These are phyloP conservation scores for Polygonum maritimum DNA, from an alignment of 148 eudicot genomes.

Conservation along the genomic window DNA sequence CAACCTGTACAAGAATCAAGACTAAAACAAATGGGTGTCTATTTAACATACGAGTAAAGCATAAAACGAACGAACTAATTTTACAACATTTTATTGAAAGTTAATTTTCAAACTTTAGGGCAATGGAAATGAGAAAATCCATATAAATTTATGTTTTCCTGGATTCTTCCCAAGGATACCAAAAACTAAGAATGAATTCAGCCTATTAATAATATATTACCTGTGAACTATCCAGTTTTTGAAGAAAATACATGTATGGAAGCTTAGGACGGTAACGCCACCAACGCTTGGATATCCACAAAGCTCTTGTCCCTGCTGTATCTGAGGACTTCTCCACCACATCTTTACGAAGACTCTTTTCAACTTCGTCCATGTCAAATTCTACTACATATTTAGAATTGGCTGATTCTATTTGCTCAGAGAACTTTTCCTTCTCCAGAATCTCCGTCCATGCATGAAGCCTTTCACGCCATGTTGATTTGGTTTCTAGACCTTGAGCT, in stretches of 20 bases:
- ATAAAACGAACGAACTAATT: background rate
- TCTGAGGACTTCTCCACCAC: conserved; percentile 53
- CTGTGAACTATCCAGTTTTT: conserved; percentile 84
- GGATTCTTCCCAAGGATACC: background rate
- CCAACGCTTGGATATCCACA: conserved; percentile 98
- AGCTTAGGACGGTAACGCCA: conserved; percentile 98
- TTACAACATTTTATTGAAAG: background rate
- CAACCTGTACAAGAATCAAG: conserved; percentile 49
- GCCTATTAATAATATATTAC: conserved; percentile 22
- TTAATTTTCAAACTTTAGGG: background rate
- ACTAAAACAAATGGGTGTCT: conserved; percentile 3
- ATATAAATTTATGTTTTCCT: background rate
- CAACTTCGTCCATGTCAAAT: conserved; percentile 96
- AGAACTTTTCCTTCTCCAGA: conserved; percentile 64
- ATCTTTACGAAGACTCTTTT: conserved; percentile 79
- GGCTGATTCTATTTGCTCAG: conserved; percentile 53
- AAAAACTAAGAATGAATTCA: conserved; percentile 5
- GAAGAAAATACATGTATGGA: conserved; percentile 89
- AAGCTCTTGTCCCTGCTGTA: conserved; percentile 52
- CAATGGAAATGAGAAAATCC: background rate
- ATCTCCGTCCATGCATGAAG: conserved; percentile 66
- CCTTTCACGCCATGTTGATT: conserved; percentile 85
- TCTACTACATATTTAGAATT: conserved; percentile 69
- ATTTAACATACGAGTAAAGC: background rate
- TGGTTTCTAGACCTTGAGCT: conserved; percentile 34